These are phyloP conservation scores for Biscogniauxia marginata DNA, from an alignment of 2,329 filamentous ascomycete genomes.

Conservation along the genomic window DNA sequence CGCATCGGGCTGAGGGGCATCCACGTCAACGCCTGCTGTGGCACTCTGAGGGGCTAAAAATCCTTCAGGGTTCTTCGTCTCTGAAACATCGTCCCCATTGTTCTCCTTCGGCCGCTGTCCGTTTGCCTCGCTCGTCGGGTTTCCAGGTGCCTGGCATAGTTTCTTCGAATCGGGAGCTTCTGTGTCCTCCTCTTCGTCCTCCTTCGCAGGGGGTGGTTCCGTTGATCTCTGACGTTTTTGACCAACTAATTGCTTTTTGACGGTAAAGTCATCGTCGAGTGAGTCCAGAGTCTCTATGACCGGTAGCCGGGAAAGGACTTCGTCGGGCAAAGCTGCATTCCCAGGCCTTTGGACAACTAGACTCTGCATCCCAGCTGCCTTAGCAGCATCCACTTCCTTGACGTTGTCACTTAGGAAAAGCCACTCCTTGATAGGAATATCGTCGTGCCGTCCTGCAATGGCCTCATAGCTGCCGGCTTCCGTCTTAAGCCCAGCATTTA, in stretches of 20 bases:
- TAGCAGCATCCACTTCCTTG: constrained; percentile 64
- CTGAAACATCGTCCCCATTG: not conserved
- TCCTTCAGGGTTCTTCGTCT: not conserved
- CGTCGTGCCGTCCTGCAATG: constrained; percentile 54
- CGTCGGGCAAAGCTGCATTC: constrained; percentile 61
- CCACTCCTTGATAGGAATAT: constrained; percentile 52
- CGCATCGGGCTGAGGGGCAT: not conserved
- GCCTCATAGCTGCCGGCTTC: constrained; percentile 64
- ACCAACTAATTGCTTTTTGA: constrained; percentile 13
- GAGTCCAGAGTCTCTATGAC: constrained; percentile 31
- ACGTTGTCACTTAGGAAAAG: constrained; percentile 83
- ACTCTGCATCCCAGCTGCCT: constrained; percentile 61
- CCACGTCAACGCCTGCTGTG: not conserved
- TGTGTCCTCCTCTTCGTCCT: not conserved
- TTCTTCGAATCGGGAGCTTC: constrained; percentile 1
- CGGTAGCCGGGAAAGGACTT: constrained; percentile 38
- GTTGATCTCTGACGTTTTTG: constrained; percentile 7
- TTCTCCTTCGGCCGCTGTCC: not conserved
- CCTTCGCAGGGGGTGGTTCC: not conserved
- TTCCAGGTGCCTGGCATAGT: not conserved
- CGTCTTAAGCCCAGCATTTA: constrained; percentile 74
- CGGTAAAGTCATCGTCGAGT: constrained; percentile 23
- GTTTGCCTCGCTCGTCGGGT: not conserved
- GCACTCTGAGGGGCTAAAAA: not conserved
- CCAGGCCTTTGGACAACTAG: constrained; percentile 65